phyloP scores from a whole-genome alignment of 2,329 filamentous ascomycete species.

The Alternaria angustiovoidea region DNA sequence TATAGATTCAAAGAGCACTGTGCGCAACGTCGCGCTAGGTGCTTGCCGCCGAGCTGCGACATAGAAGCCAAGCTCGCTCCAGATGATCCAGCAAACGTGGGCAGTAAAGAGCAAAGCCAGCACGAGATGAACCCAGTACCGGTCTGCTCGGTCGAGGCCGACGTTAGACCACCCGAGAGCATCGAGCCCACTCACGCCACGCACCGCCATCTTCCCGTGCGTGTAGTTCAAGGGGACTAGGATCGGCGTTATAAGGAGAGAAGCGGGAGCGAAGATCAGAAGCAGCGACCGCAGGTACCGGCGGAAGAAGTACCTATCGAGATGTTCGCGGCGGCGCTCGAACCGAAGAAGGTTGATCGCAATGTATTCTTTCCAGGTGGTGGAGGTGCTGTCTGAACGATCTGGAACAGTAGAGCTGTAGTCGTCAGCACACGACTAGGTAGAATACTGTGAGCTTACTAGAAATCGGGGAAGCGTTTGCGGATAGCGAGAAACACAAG shows the following conservation, averaged over 20 bases:
- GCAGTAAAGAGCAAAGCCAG: conserved; percentile 11
- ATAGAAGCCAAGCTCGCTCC: conserved; percentile 19
- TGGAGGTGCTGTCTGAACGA: not conserved
- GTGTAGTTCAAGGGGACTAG: conserved; percentile 22
- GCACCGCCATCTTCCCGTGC: conserved; percentile 12
- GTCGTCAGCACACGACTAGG: conserved; percentile 1
- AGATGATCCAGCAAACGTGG: conserved; percentile 22
- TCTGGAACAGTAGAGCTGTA: conserved; percentile 1
- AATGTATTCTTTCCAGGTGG: conserved; percentile 5
- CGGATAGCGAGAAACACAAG: not conserved
- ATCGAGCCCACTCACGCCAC: conserved; percentile 23
- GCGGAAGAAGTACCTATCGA: conserved; percentile 26
- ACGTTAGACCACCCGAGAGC: conserved; percentile 24
- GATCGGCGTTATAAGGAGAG: conserved; percentile 18
- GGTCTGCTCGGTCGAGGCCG: conserved; percentile 17
- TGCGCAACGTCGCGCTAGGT: conserved; percentile 4
- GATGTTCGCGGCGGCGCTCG: not conserved
- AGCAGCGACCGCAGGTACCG: conserved; percentile 17
- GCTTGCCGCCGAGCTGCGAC: conserved; percentile 4
- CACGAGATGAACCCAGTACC: conserved; percentile 22
- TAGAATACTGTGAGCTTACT: conserved; percentile 9
- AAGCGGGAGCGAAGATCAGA: conserved; percentile 19
- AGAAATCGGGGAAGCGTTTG: not conserved
- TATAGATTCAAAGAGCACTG: conserved; percentile 23
- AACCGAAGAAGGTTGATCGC: conserved; percentile 22